These are phyloP conservation scores for Stachybotrys elegans DNA, from an alignment of 2,329 filamentous ascomycete genomes.

Conservation along the genomic window DNA sequence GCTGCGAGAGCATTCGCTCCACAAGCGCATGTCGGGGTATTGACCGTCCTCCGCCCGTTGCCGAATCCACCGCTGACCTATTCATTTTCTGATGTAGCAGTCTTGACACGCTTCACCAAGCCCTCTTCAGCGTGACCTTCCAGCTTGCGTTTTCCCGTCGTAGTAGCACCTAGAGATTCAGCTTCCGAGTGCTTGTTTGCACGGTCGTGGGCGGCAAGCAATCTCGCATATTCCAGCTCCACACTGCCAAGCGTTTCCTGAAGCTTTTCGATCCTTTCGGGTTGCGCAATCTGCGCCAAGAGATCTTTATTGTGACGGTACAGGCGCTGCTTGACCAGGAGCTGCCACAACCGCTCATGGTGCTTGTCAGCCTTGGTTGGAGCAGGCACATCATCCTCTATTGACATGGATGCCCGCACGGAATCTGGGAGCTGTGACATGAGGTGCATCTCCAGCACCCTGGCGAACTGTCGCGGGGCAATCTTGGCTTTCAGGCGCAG, in stretches of 20 bases:
- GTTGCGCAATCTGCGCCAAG: slow-evolving; percentile 62
- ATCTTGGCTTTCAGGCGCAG: slow-evolving; percentile 65
- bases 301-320: slow-evolving; percentile 70
- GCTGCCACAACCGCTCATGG: slow-evolving; percentile 64
- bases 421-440: slow-evolving; percentile 54
- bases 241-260: slow-evolving; percentile 64
- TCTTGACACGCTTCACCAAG: slow-evolving; percentile 41
- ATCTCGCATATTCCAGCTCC: slow-evolving; percentile 65
- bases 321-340: slow-evolving; percentile 72
- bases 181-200: slow-evolving; percentile 20
- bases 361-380: slow-evolving; percentile 53
- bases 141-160: slow-evolving; percentile 43
- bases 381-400: slow-evolving; percentile 35
- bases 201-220: slow-evolving; percentile 48
- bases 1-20: too few relatives aligned
- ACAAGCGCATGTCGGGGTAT: too few relatives aligned
- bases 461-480: slow-evolving; percentile 67
- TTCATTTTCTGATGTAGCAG: too few relatives aligned
- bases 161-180: slow-evolving; percentile 3
- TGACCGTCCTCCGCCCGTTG: too few relatives aligned
- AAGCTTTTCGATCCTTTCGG: slow-evolving; percentile 67
- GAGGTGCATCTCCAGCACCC: slow-evolving; percentile 71
- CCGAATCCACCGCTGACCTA: too few relatives aligned
- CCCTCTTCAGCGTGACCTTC: slow-evolving; percentile 19
- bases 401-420: slow-evolving; percentile 47